Percentiles rank a stretch among this genome's conserved stretches.
phyloP scores from a whole-genome alignment of 352 stramenopile genomes.

The Pythium insidiosum region DNA sequence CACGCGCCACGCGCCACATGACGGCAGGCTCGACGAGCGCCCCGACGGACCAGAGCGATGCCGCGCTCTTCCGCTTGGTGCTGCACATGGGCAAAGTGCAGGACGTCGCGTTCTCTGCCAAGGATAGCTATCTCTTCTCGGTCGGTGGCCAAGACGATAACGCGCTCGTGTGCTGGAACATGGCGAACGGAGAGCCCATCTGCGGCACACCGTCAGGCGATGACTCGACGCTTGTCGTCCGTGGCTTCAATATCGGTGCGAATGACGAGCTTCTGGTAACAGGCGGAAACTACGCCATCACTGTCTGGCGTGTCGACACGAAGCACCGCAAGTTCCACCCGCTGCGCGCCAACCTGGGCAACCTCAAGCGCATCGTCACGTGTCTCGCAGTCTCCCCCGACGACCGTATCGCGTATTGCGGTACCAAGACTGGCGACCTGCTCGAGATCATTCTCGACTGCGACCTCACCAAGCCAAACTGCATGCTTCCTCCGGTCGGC shows the following conservation, averaged over 20 bases:
- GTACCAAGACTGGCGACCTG: conserved; percentile 94
- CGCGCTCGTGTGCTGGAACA: conserved; percentile 94
- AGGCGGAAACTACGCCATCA: conserved; percentile 91
- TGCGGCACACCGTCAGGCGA: conserved; percentile 90
- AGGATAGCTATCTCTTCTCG: conserved; percentile 87
- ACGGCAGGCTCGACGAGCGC: too few relatives aligned
- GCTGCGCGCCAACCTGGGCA: conserved; percentile 91
- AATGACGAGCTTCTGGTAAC: conserved; percentile 94
- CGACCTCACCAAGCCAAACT: conserved; percentile 89
- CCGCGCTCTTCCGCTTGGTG: conserved; percentile 87
- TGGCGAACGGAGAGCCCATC: conserved; percentile 81
- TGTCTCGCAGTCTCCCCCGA: conserved; percentile 90
- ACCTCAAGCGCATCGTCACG: conserved; percentile 89
- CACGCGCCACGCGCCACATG: conserved; percentile 67
- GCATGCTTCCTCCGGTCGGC: conserved; percentile 62
- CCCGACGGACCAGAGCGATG: conserved; percentile 58
- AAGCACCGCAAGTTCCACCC: conserved; percentile 91
- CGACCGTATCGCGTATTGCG: conserved; percentile 91
- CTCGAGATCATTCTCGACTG: conserved; percentile 93
- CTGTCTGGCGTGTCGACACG: conserved; percentile 83
- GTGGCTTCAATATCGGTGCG: conserved; percentile 72
- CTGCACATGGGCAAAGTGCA: conserved; percentile 95
- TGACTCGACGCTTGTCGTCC: conserved; percentile 86
- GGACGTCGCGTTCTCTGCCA: conserved; percentile 85
- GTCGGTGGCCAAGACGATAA: conserved; percentile 96